phyloP scores from a whole-genome alignment of 345 rosid genomes.

The Lepidium didymum region DNA sequence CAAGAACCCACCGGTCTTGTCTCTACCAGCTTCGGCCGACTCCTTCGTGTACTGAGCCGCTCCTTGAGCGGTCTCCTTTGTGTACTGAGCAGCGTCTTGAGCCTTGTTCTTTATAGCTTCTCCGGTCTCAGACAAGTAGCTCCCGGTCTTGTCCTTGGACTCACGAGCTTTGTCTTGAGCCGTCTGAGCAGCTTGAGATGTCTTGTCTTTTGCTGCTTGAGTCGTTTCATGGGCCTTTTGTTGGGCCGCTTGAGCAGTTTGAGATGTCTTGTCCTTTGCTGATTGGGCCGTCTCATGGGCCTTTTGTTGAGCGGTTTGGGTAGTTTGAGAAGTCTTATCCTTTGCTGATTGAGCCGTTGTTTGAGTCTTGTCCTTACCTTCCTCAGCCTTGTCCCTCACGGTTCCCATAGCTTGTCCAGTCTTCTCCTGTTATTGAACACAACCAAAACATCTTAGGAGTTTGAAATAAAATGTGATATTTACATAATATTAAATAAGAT shows the following conservation, averaged over 20 bases:
- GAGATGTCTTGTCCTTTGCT: conserved; percentile 29
- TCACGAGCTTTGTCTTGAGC: conserved; percentile 31
- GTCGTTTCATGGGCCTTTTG: conserved; percentile 22
- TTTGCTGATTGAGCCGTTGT: conserved; percentile 18
- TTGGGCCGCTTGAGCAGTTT: conserved; percentile 24
- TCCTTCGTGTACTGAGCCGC: conserved; percentile 31
- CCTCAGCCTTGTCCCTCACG: conserved; percentile 28
- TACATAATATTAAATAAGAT: not conserved
- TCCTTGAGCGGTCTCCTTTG: conserved; percentile 30
- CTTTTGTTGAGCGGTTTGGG: conserved; percentile 19
- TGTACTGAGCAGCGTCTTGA: conserved; percentile 24
- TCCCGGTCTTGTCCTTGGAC: conserved; percentile 30
- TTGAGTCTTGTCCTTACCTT: conserved; percentile 24
- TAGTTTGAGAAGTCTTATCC: conserved; percentile 18
- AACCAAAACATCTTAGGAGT: not conserved
- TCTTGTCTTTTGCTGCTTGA: conserved; percentile 22
- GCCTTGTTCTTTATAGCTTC: conserved; percentile 36
- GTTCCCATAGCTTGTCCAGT: conserved; percentile 29
- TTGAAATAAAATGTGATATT: not conserved
- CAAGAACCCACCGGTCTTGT: conserved; percentile 42
- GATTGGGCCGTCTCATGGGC: conserved; percentile 16
- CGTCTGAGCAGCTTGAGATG: conserved; percentile 12
- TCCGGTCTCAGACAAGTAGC: conserved; percentile 28
- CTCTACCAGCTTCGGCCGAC: conserved; percentile 39
- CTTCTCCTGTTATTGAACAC: conserved; percentile 20